These are phyloP conservation scores for Cenchrus purpureus DNA, from an alignment of 176 grass and related monocot genomes.

Conservation along the genomic window DNA sequence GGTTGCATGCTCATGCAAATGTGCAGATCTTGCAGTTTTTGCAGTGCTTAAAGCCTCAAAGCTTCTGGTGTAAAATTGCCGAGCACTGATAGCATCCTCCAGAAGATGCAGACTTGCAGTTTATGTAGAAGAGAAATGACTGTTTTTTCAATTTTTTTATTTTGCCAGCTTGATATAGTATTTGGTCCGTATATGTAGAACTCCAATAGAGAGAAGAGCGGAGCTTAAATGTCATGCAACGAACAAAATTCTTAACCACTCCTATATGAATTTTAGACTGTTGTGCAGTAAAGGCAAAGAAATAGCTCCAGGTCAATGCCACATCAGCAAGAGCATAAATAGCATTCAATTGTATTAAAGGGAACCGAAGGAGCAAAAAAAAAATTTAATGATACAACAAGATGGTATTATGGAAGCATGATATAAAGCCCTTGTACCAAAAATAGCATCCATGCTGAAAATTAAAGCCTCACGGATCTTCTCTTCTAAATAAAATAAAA, in stretches of 20 bases:
- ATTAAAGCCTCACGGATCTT: not conserved
- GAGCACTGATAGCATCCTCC: not conserved
- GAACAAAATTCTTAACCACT: not conserved
- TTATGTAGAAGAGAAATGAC: not conserved
- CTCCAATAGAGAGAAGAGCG: not conserved
- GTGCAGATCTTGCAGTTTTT: not conserved
- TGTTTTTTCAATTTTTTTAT: not conserved
- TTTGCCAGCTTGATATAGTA: not conserved
- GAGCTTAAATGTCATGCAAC: not conserved
- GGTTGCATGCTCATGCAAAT: not conserved
- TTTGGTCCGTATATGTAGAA: not conserved
- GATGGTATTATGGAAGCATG: not conserved
- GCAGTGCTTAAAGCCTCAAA: not conserved
- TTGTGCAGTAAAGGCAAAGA: too few species aligned
- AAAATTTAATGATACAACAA: constrained; percentile 6
- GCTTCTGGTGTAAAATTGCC: not conserved
- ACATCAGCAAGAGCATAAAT: too few species aligned
- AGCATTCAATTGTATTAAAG: too few species aligned
- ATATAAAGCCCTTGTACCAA: not conserved
- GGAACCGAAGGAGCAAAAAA: too few species aligned
- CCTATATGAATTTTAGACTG: not conserved
- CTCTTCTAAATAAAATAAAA: not conserved
- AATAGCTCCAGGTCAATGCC: too few species aligned
- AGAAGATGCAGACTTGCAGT: not conserved
- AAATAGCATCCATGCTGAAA: not conserved